These are phyloP conservation scores for Vanderwaltozyma polyspora DNA, from an alignment of 805 yeast species.

Conservation along the genomic window DNA sequence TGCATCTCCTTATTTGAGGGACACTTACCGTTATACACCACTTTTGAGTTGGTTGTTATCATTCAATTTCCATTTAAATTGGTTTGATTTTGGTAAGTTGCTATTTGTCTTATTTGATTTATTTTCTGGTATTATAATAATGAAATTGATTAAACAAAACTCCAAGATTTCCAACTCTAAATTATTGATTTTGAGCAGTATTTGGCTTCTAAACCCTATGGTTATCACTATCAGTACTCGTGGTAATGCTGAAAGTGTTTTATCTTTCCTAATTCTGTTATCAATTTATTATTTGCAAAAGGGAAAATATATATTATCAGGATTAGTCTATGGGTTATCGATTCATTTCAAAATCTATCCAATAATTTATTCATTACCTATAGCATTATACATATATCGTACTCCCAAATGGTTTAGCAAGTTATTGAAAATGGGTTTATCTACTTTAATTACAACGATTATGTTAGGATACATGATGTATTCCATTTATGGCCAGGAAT, in stretches of 20 bases:
- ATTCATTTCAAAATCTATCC: slow-evolving; percentile 92
- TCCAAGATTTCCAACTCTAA: neutral
- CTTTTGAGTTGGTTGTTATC: slow-evolving; percentile 69
- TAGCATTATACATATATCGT: slow-evolving; percentile 33
- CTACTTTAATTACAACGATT: slow-evolving; percentile 35
- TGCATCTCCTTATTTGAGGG: slow-evolving; percentile 67
- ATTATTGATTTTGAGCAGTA: slow-evolving; percentile 33
- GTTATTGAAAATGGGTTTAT: slow-evolving; percentile 32
- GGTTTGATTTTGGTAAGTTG: slow-evolving; percentile 68
- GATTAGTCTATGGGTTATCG: slow-evolving; percentile 56
- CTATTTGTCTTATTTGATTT: slow-evolving; percentile 71
- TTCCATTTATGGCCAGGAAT: slow-evolving; percentile 58
- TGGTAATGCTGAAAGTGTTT: slow-evolving; percentile 84
- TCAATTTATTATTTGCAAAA: slow-evolving; percentile 38
- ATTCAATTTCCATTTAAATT: slow-evolving; percentile 43
- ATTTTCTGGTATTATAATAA: slow-evolving; percentile 59
- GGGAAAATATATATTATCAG: slow-evolving; percentile 26
- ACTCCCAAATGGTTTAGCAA: slow-evolving; percentile 30
- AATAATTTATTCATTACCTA: slow-evolving; percentile 64
- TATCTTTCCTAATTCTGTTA: slow-evolving; percentile 65
- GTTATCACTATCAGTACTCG: slow-evolving; percentile 86
- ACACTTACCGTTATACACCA: slow-evolving; percentile 91
- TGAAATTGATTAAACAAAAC: slow-evolving; percentile 28
- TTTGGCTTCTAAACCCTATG: slow-evolving; percentile 94
- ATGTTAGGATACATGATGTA: slow-evolving; percentile 52